Evolutionary conservation across 306 rosid species (phyloP).

Genomic region (Pyrus communis): DNA sequence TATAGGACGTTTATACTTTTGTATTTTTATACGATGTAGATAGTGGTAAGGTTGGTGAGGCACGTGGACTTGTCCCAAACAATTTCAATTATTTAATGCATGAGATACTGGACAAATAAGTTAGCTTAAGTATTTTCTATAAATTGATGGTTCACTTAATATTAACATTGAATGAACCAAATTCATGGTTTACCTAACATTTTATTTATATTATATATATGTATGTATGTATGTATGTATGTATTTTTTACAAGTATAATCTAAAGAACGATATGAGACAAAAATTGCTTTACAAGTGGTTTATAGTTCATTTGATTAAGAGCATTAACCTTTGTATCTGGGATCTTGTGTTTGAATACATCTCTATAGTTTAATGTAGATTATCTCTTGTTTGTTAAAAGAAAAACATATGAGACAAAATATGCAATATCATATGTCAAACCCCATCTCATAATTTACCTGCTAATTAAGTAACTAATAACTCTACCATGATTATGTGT

Average conservation of each 20-base stretch:
- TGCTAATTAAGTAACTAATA: neutral
- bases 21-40: neutral
- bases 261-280: no score
- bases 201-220: no score
- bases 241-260: no score
- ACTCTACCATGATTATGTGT: neutral
- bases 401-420: neutral
- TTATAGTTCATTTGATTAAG: no score
- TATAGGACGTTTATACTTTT: neutral
- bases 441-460: neutral
- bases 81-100: neutral
- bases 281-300: no score
- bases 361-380: no score
- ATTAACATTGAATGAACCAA: neutral
- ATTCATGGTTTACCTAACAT: neutral
- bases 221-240: no score
- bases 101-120: neutral
- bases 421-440: neutral
- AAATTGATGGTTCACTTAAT: neutral
- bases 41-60: neutral
- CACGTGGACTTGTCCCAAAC: neutral
- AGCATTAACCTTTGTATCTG: no score
- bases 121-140: neutral
- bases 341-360: fast-evolving
- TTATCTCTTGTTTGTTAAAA: no score